Percentiles rank a stretch among this genome's conserved stretches.
phyloP scores from a whole-genome alignment of 495 filamentous ascomycete species.

The Neurospora discreta region DNA sequence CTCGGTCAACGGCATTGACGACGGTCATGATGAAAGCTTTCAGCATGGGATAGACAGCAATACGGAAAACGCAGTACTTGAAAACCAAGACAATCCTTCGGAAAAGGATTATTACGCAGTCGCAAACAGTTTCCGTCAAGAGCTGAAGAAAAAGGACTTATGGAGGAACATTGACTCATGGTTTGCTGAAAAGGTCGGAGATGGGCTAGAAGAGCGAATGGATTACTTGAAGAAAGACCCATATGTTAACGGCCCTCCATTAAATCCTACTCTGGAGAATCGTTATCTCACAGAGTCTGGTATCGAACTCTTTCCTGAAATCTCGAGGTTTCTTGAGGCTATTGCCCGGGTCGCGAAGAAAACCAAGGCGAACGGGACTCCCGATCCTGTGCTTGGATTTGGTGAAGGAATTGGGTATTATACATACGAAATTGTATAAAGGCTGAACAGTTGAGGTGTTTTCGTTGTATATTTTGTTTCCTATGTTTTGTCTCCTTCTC shows the following conservation, averaged over 20 bases:
- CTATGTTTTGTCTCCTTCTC: background rate
- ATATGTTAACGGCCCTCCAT: background rate
- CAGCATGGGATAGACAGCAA: no score
- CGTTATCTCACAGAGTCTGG: background rate
- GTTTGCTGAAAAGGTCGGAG: background rate
- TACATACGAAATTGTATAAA: background rate
- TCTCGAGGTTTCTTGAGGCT: background rate
- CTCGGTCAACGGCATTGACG: no score
- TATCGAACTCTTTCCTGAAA: background rate
- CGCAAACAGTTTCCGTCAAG: no score
- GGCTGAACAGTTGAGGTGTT: background rate
- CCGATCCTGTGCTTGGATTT: background rate
- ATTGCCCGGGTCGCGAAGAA: background rate
- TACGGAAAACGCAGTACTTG: no score
- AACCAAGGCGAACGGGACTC: background rate
- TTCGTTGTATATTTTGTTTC: background rate
- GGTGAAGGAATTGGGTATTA: background rate
- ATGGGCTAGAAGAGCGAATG: background rate
- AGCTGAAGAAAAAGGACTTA: background rate
- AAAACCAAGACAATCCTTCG: no score
- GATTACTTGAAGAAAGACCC: background rate
- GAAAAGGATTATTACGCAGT: background rate
- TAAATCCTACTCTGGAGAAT: background rate
- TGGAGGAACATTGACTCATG: background rate
- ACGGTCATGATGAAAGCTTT: no score